Evolutionary conservation across 441 rosid genomes (phyloP), one percentile per base, ranked within the genome.

Genomic region (Isatis lusitanica): DNA sequence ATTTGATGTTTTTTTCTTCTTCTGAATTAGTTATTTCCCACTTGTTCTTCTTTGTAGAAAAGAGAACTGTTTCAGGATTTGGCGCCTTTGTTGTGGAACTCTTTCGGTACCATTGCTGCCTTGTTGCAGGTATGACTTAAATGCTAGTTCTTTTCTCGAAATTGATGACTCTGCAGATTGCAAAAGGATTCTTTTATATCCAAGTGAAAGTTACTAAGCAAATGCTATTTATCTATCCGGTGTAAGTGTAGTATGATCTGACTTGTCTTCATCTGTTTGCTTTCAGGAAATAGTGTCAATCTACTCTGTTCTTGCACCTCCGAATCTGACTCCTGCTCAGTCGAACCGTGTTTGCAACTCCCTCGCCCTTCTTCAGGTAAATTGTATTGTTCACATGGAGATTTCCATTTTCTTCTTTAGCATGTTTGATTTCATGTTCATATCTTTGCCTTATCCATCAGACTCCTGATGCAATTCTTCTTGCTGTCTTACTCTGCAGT

Each of bases 291-390:
- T 95, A 51, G 96, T 93, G 68, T 90, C 96, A 58, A 93, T 93
- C 81, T 95, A 91, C 76, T 95, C 97, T 83, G 97, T 93, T 83
- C 89, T 95, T 39, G 85, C 97, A 16, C 98, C 99, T 26, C 99
- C 98, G 10, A 90, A 86, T 81, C 81, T 93, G 68, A 86, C 89
- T 70, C 96, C 97, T 10, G 94, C 97, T 24, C 99, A 93, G 75
- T 93, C 99, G 50, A 93, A 93, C 81, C 88, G 98, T 74, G 99
- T 96, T 64, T 96, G 99, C 82, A 96, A 93, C 83, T 97, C 98
- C 46, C 97, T 96, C 60, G 98, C 97, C 39, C 97, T 96, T 82
- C 99, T 96, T 83, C 99, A 96, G 97, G 99, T 95, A 12, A 66
- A 44, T 43, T 18, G 59, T 74, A 21, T 39, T 8, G 11, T 16